Base-by-base conservation (phyloP, 371 early-diverging fungal species). In the Globomyces sp. region DNA sequence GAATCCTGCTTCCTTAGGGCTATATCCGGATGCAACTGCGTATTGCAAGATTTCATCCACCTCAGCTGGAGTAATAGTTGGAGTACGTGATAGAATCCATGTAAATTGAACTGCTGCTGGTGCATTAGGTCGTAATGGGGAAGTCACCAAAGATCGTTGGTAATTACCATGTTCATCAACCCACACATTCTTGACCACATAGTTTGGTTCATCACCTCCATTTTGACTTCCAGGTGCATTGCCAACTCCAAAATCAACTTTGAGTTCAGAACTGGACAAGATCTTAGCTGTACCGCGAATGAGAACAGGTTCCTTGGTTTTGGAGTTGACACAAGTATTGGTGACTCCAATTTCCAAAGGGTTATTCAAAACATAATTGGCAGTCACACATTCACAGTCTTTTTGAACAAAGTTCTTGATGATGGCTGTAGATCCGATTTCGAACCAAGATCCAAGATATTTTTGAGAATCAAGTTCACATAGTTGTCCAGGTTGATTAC, bases 391-490 rank as follows among this genome's bases (percentile, higher is more conserved):
- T 6, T 36, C 41, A 41, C 41, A 64, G 1, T 37, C 64, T 9
- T n/a, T n/a, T 52, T 64, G 58, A 53, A 64, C 13, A 37, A 57
- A 58, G 24, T 49, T 49, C 37, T 40, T 34, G 36, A 64, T 53
- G 40, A 64, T 50, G 1, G 24, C 44, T 5, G 64, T 64, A 37
- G 39, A 10, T n/a, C 64, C 64, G 39, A 64, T 64, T 41, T 64
- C 64, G 37, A 58, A 64, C 64, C 64, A 64, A n/a, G 11, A 34
- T 40, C 64, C 64, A 44, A 52, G 57, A 40, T 64, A 64, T 40
- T 64, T 64, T 43, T n/a, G 34, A 8, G 55, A n/a, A 37, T 64
- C 64, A 41, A 64, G 11, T 13, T n/a, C 37, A 40, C 57, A 57
- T 57, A 41, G 9, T 39, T 57, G 4, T 4, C 39, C 8, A 24